These are phyloP conservation scores for Nitzschia putrida DNA, from an alignment of 108 stramenopile genomes.

Conservation along the genomic window DNA sequence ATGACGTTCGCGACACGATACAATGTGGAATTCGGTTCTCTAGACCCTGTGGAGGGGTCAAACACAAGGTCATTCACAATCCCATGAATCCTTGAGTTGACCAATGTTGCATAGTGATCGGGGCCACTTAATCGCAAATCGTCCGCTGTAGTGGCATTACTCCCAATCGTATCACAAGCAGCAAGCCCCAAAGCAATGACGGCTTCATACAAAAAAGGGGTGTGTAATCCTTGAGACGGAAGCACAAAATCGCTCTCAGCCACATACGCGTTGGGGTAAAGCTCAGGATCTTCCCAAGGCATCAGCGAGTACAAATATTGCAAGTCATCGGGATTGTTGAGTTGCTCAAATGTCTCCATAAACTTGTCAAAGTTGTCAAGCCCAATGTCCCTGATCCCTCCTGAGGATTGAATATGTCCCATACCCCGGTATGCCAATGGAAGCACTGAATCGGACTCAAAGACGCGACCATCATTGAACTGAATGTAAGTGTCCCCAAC, in stretches of 20 bases:
- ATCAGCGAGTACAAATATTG: constrained; percentile 16
- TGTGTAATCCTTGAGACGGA: background rate
- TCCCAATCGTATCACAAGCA: constrained; percentile 27
- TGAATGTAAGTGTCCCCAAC: constrained; percentile 42
- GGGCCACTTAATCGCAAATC: constrained; percentile 36
- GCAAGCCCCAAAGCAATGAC: constrained; percentile 58
- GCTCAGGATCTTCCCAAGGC: constrained; percentile 3
- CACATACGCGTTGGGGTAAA: background rate
- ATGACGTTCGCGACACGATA: constrained; percentile 46
- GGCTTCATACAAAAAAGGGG: constrained; percentile 58
- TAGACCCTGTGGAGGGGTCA: constrained; percentile 45
- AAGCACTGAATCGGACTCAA: constrained; percentile 34
- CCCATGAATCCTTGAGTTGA: constrained; percentile 42
- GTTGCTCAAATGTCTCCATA: constrained; percentile 1
- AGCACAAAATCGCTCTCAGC: background rate
- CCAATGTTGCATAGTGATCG: constrained; percentile 35
- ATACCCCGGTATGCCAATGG: constrained; percentile 45
- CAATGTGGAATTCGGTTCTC: constrained; percentile 33
- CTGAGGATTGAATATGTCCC: constrained; percentile 22
- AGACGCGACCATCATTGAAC: constrained; percentile 21
- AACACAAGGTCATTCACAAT: constrained; percentile 41
- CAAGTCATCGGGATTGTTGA: constrained; percentile 29
- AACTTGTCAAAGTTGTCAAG: constrained; percentile 10
- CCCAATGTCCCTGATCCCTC: constrained; percentile 3
- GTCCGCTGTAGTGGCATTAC: background rate